Base-by-base conservation (phyloP, 805 yeast species). In the Limtongia smithiae region DNA sequence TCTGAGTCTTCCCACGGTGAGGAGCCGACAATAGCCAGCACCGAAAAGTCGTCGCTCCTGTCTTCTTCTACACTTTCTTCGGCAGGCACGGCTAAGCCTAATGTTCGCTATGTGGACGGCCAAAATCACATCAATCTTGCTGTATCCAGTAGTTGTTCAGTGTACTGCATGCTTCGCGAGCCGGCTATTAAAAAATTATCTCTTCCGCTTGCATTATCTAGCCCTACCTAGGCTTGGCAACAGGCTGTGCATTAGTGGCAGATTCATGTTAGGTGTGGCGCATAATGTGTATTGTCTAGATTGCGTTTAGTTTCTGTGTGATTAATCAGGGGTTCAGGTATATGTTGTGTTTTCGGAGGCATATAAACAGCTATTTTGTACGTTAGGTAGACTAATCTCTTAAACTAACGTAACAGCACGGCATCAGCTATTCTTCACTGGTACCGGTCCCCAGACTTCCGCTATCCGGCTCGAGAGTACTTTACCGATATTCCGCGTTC, bases 401-500 rank as follows among this genome's bases (percentile, higher is more conserved):
- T n/a, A n/a, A n/a, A n/a, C n/a, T n/a, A n/a, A n/a, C n/a, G n/a
- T n/a, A n/a, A n/a, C n/a, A n/a, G n/a, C n/a, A n/a, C n/a, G n/a
- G n/a, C n/a, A n/a, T n/a, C n/a, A n/a, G n/a, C n/a, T n/a, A n/a
- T n/a, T n/a, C n/a, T n/a, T n/a, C n/a, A n/a, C n/a, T n/a, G n/a
- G 24, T 17, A 38, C 28, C 8, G 58, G 51, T 5, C 83, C 83
- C 88, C 88, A 83, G 1, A 73, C 68, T 44, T 78, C 77, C 55
- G 71, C 79, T 6, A 83, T 65, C 46, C 71, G 75, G 39, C 70
- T 71, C 67, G 82, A 80, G 15, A 78, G 59, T 1, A 70, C 73
- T 44, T 72, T 71, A 2, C 79, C 78, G 21, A 82, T 74, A 45
- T 74, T 77, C 50, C 78, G 76, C 37, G 74, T 70, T 1, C 81